Base-by-base conservation (phyloP, 805 yeast genomes). In the Torulaspora indica region DNA sequence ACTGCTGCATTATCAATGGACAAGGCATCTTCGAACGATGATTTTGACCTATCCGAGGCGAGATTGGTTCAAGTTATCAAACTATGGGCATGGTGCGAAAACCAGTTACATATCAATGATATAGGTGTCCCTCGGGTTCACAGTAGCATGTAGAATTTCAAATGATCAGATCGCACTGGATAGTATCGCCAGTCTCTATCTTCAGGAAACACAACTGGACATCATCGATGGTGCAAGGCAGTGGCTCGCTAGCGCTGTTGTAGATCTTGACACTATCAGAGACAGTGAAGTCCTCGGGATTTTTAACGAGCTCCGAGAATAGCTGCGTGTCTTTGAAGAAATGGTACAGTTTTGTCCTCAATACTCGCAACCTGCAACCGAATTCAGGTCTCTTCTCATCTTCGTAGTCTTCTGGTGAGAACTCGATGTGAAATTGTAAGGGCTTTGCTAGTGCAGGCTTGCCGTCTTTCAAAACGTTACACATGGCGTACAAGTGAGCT, bases 391-490 rank as follows among this genome's bases (percentile, higher is more conserved):
- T 77, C 48, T 75, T 75, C 52, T 65, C 67, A 27, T 61, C 61
- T 48, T 78, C 79, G 58, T 78, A 85, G 55, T 86, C 95, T 53
- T 82, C 90, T 0, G 95, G 93, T 24, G 85, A 78, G 63, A 86
- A 86, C 58, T 85, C 95, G 52, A 84, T 73, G 60, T 84, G 85
- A 58, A 81, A 85, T 20, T 68, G 69, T 25, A 83, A 49, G 2
- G 77, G 74, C 18, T 57, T 62, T 5, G 51, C 49, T 18, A 60
- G 40, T 10, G 57, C 35, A 4, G 53, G 42, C 15, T 68, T 40
- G 4, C 46, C 49, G 6, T 54, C 48, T 4, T 52, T 48, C 5
- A 56, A 17, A 2, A 78, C 56, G 43, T 78, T 75, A 40, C 83
- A 68, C 20, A 75, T 64, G 5, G 79, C 75, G 49, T 78, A 78